phyloP scores from a whole-genome alignment of 1,284 basidiomycete species.

The Cutaneotrichosporon cyanovorans region DNA sequence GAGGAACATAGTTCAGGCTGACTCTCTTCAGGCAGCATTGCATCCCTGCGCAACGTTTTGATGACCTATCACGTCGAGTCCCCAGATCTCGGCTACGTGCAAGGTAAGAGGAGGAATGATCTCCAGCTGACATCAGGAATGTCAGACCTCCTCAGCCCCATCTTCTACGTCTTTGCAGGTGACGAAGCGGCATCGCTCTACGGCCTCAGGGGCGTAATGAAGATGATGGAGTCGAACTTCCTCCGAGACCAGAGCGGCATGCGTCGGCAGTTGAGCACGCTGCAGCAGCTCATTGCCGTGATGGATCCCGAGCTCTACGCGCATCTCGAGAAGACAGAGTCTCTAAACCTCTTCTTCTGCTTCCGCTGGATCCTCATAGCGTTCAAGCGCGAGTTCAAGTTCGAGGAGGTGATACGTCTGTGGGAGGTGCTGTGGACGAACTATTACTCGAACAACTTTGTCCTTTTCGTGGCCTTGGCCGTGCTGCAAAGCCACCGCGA shows the following conservation, averaged over 20 bases:
- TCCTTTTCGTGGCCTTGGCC: conserved; percentile 90
- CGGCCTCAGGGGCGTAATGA: conserved; percentile 93
- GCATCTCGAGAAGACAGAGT: conserved; percentile 81
- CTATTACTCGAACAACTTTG: conserved; percentile 76
- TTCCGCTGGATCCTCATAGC: conserved; percentile 74
- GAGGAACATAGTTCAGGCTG: neutral
- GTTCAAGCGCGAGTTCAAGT: conserved; percentile 92
- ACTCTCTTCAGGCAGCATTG: conserved; percentile 37
- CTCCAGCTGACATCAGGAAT: conserved; percentile 61
- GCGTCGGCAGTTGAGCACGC: conserved; percentile 80
- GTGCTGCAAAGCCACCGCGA: conserved; percentile 89
- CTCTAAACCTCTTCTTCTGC: conserved; percentile 94
- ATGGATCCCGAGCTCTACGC: conserved; percentile 92
- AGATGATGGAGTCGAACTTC: conserved; percentile 92
- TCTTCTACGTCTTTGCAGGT: conserved; percentile 83
- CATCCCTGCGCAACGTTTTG: conserved; percentile 53
- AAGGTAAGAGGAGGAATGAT: conserved; percentile 18
- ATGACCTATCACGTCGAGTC: conserved; percentile 90
- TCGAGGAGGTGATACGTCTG: conserved; percentile 74
- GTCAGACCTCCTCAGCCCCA: conserved; percentile 89
- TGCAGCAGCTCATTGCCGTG: conserved; percentile 81
- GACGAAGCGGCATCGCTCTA: conserved; percentile 89
- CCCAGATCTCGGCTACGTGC: conserved; percentile 62
- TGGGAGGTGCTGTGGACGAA: conserved; percentile 97
- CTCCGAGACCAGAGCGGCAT: conserved; percentile 94